Base-by-base conservation (phyloP, 2,329 filamentous ascomycete genomes). In the Nemania bipapillata region DNA sequence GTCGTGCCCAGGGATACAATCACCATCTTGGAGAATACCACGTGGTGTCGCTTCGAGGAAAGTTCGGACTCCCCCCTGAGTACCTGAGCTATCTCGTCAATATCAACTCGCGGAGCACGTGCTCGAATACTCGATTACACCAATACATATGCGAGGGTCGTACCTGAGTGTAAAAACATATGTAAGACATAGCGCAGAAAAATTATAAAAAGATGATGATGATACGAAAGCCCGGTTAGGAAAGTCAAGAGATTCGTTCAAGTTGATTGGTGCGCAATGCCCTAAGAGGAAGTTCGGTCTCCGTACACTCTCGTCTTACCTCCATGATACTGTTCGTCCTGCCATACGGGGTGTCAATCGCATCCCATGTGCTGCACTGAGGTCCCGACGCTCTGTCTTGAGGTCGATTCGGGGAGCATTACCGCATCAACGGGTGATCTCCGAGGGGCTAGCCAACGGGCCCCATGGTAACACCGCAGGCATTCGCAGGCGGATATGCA, bases 401-500 rank as follows among this genome's bases (percentile, higher is more conserved):
- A 60, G 20, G 35, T 28, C 45, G 24, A 55, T 53, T 55, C 24
- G n/a, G 35, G 54, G 54, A 17, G 17, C 54, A 53, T 59, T 49
- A 35, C 57, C 57, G 32, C 57, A 57, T 66, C 58, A 24, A 56
- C 35, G 26, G 28, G 11, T 57, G 65, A 17, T 54, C 59, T 59
- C 65, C 49, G 49, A 60, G 35, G 50, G 55, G 11, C 59, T 35
- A 40, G 50, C n/a, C 60, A 37, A 32, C 37, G 4, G 32, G 22
- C 22, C n/a, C 54, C 53, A 47, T 35, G 32, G 59, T 17, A 35
- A 53, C 58, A 47, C 17, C 35, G 40, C 35, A 61, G 61, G 54
- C 35, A 42, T 53, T 35, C n/a, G 35, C 61, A 63, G 22, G 17
- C 63, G 49, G 63, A 67, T 64, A 53, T 59, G 60, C 55, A 64